These are phyloP conservation scores for Aureobasidium namibiae DNA, from an alignment of 2,329 filamentous ascomycete species.

Conservation along the genomic window DNA sequence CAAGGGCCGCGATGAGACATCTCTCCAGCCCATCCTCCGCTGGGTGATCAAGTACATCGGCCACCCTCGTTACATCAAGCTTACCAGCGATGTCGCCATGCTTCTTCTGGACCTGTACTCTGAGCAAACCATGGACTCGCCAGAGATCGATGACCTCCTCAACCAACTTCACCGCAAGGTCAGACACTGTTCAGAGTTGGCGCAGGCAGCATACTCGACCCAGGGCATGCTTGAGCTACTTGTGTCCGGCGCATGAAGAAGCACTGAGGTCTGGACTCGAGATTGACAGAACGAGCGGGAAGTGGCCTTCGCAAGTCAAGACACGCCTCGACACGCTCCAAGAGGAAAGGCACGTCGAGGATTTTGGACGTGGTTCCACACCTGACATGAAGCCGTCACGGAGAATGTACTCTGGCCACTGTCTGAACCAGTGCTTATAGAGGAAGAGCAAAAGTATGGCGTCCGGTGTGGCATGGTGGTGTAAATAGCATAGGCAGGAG, in stretches of 20 bases:
- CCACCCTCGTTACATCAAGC: slow-evolving; percentile 69
- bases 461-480: neutral
- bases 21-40: slow-evolving; percentile 70
- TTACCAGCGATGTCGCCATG: slow-evolving; percentile 77
- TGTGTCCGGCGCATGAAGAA: slow-evolving; percentile 39
- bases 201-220: slow-evolving; percentile 73
- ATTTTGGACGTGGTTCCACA: neutral
- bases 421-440: neutral
- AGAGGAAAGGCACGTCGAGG: neutral
- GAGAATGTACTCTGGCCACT: neutral
- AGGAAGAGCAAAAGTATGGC: neutral
- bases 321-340: neutral
- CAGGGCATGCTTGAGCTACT: slow-evolving; percentile 82
- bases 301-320: neutral
- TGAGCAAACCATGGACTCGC: slow-evolving; percentile 61
- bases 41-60: slow-evolving; percentile 77
- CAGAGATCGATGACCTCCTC: slow-evolving; percentile 64
- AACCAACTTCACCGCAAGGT: slow-evolving; percentile 62
- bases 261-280: neutral
- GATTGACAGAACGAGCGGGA: no score
- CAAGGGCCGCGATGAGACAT: slow-evolving; percentile 69
- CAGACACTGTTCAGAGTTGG: slow-evolving; percentile 67
- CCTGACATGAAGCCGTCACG: neutral
- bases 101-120: slow-evolving; percentile 82
- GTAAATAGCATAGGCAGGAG: slow-evolving; percentile 1